phyloP scores from a whole-genome alignment of 176 grass and related monocot species.

The Guadua angustifolia region DNA sequence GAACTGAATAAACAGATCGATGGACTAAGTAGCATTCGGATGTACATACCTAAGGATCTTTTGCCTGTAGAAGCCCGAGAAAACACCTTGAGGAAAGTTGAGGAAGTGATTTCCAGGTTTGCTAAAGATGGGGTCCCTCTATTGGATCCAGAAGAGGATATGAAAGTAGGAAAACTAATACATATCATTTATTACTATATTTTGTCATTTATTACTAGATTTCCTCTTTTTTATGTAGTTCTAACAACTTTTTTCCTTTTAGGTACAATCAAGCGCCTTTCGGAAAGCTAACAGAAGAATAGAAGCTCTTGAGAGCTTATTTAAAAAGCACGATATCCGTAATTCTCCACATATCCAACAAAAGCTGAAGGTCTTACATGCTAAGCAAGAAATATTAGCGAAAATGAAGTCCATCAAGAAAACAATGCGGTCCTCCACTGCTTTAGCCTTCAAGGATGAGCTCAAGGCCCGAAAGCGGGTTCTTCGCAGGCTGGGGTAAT shows the following conservation, averaged over 20 bases:
- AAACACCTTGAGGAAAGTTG: constrained; percentile 81
- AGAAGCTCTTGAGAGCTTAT: constrained; percentile 88
- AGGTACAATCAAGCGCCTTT: constrained; percentile 85
- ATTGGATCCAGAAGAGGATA: constrained; percentile 97
- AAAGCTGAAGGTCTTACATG: constrained; percentile 86
- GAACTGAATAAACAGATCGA: constrained; percentile 67
- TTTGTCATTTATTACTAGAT: too few species aligned
- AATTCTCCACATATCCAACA: constrained; percentile 76
- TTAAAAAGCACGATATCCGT: constrained; percentile 79
- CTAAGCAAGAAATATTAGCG: constrained; percentile 77
- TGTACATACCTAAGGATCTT: constrained; percentile 91
- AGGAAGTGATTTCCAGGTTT: constrained; percentile 81
- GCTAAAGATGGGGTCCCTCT: constrained; percentile 88
- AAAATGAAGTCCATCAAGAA: constrained; percentile 93
- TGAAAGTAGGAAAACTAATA: constrained; percentile 75
- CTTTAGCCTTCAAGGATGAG: constrained; percentile 95
- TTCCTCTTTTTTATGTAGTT: neutral
- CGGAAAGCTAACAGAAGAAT: constrained; percentile 79
- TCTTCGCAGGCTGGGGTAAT: constrained; percentile 87
- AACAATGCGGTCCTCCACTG: constrained; percentile 68
- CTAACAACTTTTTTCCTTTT: constrained; percentile 21
- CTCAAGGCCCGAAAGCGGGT: constrained; percentile 87
- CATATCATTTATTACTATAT: neutral
- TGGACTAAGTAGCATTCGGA: constrained; percentile 74
- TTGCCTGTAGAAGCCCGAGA: constrained; percentile 83